Base-by-base conservation (phyloP, 129 eudicot genomes). In the Sambucus nigra region DNA sequence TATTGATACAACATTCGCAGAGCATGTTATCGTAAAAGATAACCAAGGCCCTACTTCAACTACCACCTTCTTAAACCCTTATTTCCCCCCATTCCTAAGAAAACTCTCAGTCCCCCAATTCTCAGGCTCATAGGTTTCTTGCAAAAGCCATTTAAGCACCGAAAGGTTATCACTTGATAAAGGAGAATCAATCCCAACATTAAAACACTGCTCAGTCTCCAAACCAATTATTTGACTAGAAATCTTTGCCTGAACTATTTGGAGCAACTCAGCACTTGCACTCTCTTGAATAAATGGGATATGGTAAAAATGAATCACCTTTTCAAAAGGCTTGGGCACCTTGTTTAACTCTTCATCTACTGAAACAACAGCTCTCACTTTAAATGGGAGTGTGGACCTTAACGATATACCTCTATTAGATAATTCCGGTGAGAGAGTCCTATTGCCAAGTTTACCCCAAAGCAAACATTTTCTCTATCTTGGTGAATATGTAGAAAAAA, bases 21-120 rank as follows among this genome's bases (percentile, higher is more conserved):
- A 89, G 88, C 94, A 89, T 0, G 98, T 89, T 5, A 94, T 89
- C 1, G 95, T 85, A 55, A 89, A 89, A n/a, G 98, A 89, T 51
- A 89, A 68, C 54, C 98, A 58, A 0, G 98, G 95, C 0, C 98
- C 98, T 29, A 89, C 98, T 65, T 89, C 98, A 50, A 89, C 63
- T 7, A 89, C 24, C 56, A 79, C 57, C 1, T 72, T 56, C 17
- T 55, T 67, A 19, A 58, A 52, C 32, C 70, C 74, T 21, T 68
- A 74, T 52, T 60, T 75, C 24, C n/a, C 66, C 46, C 66, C 86
- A 26, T 50, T 52, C 28, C 63, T 76, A 29, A 85, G 70, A 67
- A 73, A 89, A 59, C 94, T 89, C 52, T 79, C 81, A 9, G 55
- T 26, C n/a, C 83, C 86, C 60, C 85, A 69, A 72, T 79, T 89